phyloP scores from a whole-genome alignment of 2,329 filamentous ascomycete species.

The Botrytis galanthina region DNA sequence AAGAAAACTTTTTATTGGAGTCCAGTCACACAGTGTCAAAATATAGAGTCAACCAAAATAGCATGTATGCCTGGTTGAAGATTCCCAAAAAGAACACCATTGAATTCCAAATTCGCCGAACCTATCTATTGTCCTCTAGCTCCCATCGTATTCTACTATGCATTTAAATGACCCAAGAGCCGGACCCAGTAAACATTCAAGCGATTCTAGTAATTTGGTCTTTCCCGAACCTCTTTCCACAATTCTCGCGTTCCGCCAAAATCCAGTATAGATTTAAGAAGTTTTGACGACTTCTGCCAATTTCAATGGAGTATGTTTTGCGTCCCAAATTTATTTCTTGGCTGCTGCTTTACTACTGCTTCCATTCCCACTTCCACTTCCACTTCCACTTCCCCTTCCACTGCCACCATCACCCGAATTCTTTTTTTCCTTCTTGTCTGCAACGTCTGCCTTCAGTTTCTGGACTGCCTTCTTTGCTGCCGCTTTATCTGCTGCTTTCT shows the following conservation, averaged over 20 bases:
- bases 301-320: background rate
- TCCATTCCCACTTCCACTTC: too few species aligned
- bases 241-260: background rate
- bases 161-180: background rate
- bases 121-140: background rate
- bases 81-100: background rate
- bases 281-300: background rate
- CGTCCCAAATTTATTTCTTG: background rate
- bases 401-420: too few species aligned
- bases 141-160: background rate
- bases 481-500: too few species aligned
- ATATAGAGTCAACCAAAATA: background rate
- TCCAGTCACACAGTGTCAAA: too few species aligned
- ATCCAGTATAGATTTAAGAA: background rate
- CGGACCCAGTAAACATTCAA: background rate
- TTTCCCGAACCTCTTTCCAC: background rate
- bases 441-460: too few species aligned
- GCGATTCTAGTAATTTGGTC: background rate
- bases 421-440: too few species aligned
- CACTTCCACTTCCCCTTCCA: too few species aligned
- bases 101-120: background rate
- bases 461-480: too few species aligned
- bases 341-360: too few species aligned
- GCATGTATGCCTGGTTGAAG: too few species aligned
- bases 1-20: background rate